phyloP scores from a whole-genome alignment of 129 eudicot genomes.

The Logfia minima region DNA sequence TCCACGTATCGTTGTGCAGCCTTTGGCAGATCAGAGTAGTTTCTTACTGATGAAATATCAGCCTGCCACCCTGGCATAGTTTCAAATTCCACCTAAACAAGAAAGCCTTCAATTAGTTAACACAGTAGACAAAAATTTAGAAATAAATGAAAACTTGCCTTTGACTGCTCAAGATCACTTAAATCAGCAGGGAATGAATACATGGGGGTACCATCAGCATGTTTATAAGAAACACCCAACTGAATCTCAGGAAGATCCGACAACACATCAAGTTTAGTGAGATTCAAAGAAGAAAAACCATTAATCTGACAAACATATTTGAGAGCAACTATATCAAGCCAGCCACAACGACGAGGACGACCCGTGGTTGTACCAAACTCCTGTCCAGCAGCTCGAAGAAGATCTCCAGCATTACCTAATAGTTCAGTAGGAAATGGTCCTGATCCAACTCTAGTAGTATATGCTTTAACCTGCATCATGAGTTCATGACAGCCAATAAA shows the following conservation, averaged over 20 bases:
- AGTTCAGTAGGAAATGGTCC: conserved; percentile 99
- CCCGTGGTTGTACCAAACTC: conserved; percentile 97
- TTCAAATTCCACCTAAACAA: conserved; percentile 78
- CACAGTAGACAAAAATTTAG: neutral
- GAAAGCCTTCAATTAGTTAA: neutral
- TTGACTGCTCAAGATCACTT: conserved; percentile 60
- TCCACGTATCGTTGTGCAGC: conserved; percentile 83
- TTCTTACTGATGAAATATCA: conserved; percentile 77
- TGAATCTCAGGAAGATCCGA: conserved; percentile 86
- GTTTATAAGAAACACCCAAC: conserved; percentile 75
- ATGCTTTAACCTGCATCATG: conserved; percentile 84
- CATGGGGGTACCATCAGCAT: conserved; percentile 57
- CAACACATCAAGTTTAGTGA: conserved; percentile 91
- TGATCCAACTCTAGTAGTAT: conserved; percentile 98
- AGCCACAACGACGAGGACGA: conserved; percentile 98
- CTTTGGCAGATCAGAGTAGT: conserved; percentile 76
- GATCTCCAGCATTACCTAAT: conserved; percentile 73
- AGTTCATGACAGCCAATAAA: conserved; percentile 3
- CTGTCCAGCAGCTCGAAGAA: conserved; percentile 80
- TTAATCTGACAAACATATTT: conserved; percentile 76
- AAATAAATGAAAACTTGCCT: conserved; percentile 47
- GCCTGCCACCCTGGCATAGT: conserved; percentile 91
- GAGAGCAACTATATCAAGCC: conserved; percentile 93
- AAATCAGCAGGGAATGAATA: conserved; percentile 84
- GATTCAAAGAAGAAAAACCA: conserved; percentile 82